Percentiles rank a stretch among this genome's conserved stretches.
Evolutionary conservation across 2,329 filamentous ascomycete species (phyloP).

Genomic region (Monascus ruber): DNA sequence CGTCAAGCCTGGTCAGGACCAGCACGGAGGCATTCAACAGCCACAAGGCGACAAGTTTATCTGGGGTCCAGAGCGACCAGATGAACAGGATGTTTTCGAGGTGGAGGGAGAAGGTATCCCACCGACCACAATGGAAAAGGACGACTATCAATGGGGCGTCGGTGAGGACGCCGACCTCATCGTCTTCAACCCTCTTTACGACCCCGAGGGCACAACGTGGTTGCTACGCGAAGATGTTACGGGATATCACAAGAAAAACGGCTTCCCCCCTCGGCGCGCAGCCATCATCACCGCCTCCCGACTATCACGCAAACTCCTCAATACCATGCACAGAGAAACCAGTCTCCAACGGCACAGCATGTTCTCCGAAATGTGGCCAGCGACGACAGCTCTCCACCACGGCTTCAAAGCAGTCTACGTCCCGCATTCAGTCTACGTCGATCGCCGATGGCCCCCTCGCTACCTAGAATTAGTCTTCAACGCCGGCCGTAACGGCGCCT

Average conservation of each 20-base stretch:
- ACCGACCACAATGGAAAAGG: slow-evolving; percentile 61
- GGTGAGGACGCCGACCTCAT: slow-evolving; percentile 87
- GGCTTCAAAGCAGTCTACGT: slow-evolving; percentile 86
- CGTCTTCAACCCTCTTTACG: slow-evolving; percentile 82
- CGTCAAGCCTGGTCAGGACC: slow-evolving; percentile 17
- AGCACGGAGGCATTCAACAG: slow-evolving; percentile 13
- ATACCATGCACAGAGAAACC: slow-evolving; percentile 85
- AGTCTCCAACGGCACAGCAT: slow-evolving; percentile 75
- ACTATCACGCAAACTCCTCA: slow-evolving; percentile 66
- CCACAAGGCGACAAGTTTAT: slow-evolving; percentile 50
- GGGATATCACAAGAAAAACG: slow-evolving; percentile 58
- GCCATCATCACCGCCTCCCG: slow-evolving; percentile 83
- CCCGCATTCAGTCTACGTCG: slow-evolving; percentile 79
- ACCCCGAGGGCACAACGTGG: slow-evolving; percentile 82
- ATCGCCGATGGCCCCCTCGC: slow-evolving; percentile 71
- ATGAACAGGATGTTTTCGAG: slow-evolving; percentile 59
- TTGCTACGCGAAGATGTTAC: slow-evolving; percentile 71
- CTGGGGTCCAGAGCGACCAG: slow-evolving; percentile 72
- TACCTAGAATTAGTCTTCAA: slow-evolving; percentile 75
- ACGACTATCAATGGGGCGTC: slow-evolving; percentile 77
- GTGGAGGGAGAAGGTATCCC: slow-evolving; percentile 62
- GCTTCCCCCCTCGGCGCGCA: slow-evolving; percentile 58
- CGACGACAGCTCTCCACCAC: slow-evolving; percentile 76
- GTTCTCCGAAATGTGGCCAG: slow-evolving; percentile 95
- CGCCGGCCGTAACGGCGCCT: slow-evolving; percentile 60